Percentiles rank a stretch among this genome's conserved stretches.
These are phyloP conservation scores for Moringa oleifera DNA, from an alignment of 345 rosid species.

Conservation along the genomic window DNA sequence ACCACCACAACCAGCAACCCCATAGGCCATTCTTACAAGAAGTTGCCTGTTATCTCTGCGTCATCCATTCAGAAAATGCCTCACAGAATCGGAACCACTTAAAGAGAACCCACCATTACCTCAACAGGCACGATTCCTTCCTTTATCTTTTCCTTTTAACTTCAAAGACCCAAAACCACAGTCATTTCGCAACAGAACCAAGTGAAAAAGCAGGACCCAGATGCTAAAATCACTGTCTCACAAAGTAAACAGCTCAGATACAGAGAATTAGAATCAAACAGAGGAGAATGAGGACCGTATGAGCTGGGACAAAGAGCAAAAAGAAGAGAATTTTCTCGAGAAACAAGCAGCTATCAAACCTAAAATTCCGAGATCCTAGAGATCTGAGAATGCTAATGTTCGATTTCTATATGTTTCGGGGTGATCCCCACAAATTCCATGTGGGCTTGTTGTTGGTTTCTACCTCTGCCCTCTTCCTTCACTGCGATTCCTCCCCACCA, in stretches of 20 bases:
- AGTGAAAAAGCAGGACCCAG: conserved; percentile 24
- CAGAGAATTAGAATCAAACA: conserved; percentile 24
- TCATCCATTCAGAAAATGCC: conserved; percentile 21
- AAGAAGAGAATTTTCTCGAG: conserved; percentile 43
- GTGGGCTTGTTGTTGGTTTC: conserved; percentile 23
- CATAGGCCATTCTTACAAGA: conserved; percentile 28
- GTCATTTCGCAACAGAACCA: background rate
- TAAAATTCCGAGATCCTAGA: conserved; percentile 79
- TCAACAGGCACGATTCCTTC: conserved; percentile 14
- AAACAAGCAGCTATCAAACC: conserved; percentile 33
- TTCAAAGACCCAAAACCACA: conserved; percentile 13
- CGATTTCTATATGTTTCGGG: conserved; percentile 22
- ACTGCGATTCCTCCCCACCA: conserved; percentile 25
- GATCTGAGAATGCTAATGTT: conserved; percentile 56
- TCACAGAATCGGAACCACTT: conserved; percentile 28
- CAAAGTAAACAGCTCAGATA: conserved; percentile 18
- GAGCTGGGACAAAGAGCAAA: conserved; percentile 19
- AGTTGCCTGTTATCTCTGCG: conserved; percentile 16
- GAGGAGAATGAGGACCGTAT: conserved; percentile 29
- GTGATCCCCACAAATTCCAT: conserved; percentile 45
- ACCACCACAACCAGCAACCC: conserved; percentile 21
- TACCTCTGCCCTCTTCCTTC: conserved; percentile 17
- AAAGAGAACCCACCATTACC: conserved; percentile 17
- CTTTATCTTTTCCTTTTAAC: conserved; percentile 3
- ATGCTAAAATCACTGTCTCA: conserved; percentile 28